Evolutionary conservation across 352 stramenopile species (phyloP).

Genomic region (Pythium rhizo-oryzae): DNA sequence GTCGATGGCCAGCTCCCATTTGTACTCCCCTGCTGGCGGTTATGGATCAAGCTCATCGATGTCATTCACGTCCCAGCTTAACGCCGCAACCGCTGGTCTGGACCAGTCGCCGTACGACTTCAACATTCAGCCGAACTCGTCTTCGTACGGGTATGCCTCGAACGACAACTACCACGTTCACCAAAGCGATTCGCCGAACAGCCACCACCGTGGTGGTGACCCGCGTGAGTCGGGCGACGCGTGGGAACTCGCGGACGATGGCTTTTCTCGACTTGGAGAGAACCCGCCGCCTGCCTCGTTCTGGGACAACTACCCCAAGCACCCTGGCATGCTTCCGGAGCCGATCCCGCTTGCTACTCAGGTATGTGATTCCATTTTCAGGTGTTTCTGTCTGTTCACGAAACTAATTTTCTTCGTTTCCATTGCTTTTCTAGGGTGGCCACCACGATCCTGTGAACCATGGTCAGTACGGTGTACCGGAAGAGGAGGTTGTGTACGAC

Average conservation of each 20-base stretch:
- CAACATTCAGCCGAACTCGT: conserved; percentile 19
- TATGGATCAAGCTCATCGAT: conserved; percentile 5
- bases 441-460: conserved; percentile 32
- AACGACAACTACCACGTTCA: conserved; percentile 11
- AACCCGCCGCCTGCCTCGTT: conserved; percentile 45
- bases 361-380: conserved; percentile 12
- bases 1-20: conserved; percentile 30
- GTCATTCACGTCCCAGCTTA: conserved; percentile 33
- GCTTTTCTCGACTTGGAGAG: conserved; percentile 37
- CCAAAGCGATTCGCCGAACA: conserved; percentile 18
- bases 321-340: conserved; percentile 31
- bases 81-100: conserved; percentile 7
- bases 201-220: conserved; percentile 29
- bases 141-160: conserved; percentile 21
- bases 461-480: conserved; percentile 26
- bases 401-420: not conserved
- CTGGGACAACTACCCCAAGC: conserved; percentile 50
- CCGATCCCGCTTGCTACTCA: conserved; percentile 30
- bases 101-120: conserved; percentile 31
- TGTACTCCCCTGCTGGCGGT: conserved; percentile 22
- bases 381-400: not conserved
- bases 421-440: conserved; percentile 24
- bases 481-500: conserved; percentile 43
- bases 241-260: conserved; percentile 35
- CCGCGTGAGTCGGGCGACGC: conserved; percentile 29